These are phyloP conservation scores for Geotrichum candidum DNA, from an alignment of 1,139 yeast genomes.

Conservation along the genomic window DNA sequence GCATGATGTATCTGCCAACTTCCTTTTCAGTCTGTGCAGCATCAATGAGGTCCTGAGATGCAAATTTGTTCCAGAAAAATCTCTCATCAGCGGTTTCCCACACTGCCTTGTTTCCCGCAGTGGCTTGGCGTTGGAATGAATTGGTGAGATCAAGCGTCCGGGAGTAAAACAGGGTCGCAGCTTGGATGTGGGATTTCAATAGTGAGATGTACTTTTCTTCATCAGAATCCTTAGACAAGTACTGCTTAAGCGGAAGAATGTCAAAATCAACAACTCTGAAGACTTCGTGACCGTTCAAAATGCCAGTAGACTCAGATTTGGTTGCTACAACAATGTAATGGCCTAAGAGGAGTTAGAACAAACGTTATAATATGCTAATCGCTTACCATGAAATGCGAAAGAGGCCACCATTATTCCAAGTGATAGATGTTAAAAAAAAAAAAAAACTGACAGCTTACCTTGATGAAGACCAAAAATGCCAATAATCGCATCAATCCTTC, in stretches of 20 bases:
- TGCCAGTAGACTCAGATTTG: constrained; percentile 57
- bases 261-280: constrained; percentile 54
- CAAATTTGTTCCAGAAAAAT: constrained; percentile 85
- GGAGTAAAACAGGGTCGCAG: constrained; percentile 72
- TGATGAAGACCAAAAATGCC: constrained; percentile 60
- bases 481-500: constrained; percentile 55
- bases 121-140: constrained; percentile 52
- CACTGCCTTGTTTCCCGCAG: constrained; percentile 8
- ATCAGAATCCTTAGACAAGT: constrained; percentile 40
- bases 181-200: constrained; percentile 58
- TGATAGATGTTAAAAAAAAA: constrained; percentile 12
- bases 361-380: not conserved
- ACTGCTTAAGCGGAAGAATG: constrained; percentile 49
- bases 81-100: constrained; percentile 49
- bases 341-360: constrained; percentile 1
- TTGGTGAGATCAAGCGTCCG: constrained; percentile 77
- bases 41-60: constrained; percentile 51
- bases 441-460: constrained; percentile 26
- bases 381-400: too few species aligned
- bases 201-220: constrained; percentile 60
- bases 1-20: constrained; percentile 54
- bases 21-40: constrained; percentile 36
- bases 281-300: constrained; percentile 53
- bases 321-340: constrained; percentile 54
- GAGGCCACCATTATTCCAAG: constrained; percentile 27